Evolutionary conservation across 2,329 filamentous ascomycete genomes (phyloP).

Genomic region (Epichloe sp.): DNA sequence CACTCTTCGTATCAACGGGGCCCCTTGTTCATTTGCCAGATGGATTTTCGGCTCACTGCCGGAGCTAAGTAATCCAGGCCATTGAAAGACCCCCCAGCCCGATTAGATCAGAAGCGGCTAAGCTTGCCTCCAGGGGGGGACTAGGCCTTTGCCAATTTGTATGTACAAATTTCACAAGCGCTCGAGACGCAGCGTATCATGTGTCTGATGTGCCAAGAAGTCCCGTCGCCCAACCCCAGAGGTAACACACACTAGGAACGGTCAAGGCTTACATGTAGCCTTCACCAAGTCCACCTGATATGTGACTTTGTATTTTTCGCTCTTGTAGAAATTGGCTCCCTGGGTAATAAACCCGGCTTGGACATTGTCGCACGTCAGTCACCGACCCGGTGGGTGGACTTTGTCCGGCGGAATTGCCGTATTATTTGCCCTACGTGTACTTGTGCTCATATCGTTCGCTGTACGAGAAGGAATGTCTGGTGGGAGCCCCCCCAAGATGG

Average conservation of each 20-base stretch:
- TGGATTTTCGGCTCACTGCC: background rate
- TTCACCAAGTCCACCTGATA: background rate
- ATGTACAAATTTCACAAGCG: too few species aligned
- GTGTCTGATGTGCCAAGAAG: background rate
- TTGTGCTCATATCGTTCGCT: too few species aligned
- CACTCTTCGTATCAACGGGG: background rate
- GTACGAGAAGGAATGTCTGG: too few species aligned
- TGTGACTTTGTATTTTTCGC: background rate
- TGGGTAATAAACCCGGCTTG: too few species aligned
- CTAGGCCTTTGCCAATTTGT: too few species aligned
- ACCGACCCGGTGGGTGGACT: too few species aligned
- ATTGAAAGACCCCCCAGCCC: background rate
- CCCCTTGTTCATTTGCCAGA: background rate
- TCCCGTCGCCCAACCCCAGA: background rate
- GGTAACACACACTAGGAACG: background rate
- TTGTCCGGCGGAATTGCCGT: too few species aligned
- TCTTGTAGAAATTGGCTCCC: background rate
- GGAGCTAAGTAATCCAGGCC: background rate
- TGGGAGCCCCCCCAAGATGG: too few species aligned
- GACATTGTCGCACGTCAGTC: too few species aligned
- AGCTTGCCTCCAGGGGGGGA: background rate
- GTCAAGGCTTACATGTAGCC: background rate
- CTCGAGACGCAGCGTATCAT: too few species aligned
- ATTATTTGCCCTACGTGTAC: too few species aligned
- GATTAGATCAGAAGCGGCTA: background rate